Evolutionary conservation across 345 rosid genomes (phyloP), one percentile per base, ranked within the genome.

Genomic region (Acer saccharum): DNA sequence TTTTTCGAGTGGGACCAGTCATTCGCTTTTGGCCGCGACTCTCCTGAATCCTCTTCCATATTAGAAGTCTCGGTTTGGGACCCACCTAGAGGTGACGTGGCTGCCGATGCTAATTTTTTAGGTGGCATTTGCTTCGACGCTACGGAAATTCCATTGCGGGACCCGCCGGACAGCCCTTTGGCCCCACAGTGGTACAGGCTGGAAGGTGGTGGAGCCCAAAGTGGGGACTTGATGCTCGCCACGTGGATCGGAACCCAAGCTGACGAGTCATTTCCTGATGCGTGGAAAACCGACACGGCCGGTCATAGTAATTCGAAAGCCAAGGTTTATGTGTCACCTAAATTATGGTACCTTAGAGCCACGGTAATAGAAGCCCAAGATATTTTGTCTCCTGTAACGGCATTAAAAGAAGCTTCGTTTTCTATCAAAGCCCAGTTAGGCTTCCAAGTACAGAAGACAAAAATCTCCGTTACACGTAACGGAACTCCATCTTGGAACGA

Each of bases 201-300:
- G 29, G 99, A 95, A 66, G 97, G 92, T 2, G 90, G 91, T 1
- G 93, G 90, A 11, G 87, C 88, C 81, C 88, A 84, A 54, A 76
- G 79, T 11, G 86, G 94, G 0, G 95, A 93, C 75, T 74, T 95
- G 17, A 95, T 95, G 99, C 98, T 95, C 25, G 97, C 99, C 86
- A 90, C 95, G 79, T 93, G 99, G 98, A 60, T 92, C 2, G 99
- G 99, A 12, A 93, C 99, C 8, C 99, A 95, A 65, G 99, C 98
- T 3, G 99, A 95, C 80, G 99, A 92, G 74, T 73, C 98, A 25
- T 95, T 93, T 14, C 93, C 97, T 2, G 97, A 95, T 23, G 97
- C 99, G 9, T 95, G 98, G 98, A 93, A 90, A 55, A 88, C 92
- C 3, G 98, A 95, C 66, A 65, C 98, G 0, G 93, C 90, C 17